phyloP scores from a whole-genome alignment of 202 grass and related monocot genomes.

The Zizania palustris region DNA sequence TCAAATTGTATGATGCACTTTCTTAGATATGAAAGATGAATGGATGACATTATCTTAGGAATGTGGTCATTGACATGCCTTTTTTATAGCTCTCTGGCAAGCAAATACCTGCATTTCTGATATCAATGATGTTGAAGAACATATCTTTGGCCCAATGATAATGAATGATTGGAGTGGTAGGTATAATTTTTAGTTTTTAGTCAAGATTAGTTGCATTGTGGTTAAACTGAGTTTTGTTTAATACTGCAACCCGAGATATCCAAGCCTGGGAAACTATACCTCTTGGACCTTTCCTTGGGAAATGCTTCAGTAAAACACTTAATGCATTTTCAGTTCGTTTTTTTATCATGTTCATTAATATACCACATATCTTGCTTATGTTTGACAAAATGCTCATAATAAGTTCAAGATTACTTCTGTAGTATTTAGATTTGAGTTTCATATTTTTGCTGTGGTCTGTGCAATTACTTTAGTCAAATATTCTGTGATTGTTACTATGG shows the following conservation, averaged over 20 bases:
- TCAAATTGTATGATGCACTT: conserved; percentile 20
- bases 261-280: conserved; percentile 96
- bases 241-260: conserved; percentile 87
- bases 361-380: too few relatives aligned
- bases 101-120: background rate
- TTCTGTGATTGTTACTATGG: conserved; percentile 71
- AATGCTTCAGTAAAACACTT: conserved; percentile 81
- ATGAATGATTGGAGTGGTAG: conserved; percentile 99
- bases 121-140: conserved; percentile 75
- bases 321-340: background rate
- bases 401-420: too few relatives aligned
- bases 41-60: background rate
- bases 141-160: conserved; percentile 92
- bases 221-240: conserved; percentile 38
- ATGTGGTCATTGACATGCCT: background rate
- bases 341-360: background rate
- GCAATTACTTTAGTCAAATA: background rate
- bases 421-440: too few relatives aligned
- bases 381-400: too few relatives aligned
- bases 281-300: conserved; percentile 98
- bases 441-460: background rate
- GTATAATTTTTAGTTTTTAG: conserved; percentile 36
- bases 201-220: conserved; percentile 18
- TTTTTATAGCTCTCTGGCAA: background rate
- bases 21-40: background rate